A percentile compares a stretch with the other conserved stretches of the same genome.
phyloP scores from a whole-genome alignment of 257 asterid species.

The Penstemon newberryi region DNA sequence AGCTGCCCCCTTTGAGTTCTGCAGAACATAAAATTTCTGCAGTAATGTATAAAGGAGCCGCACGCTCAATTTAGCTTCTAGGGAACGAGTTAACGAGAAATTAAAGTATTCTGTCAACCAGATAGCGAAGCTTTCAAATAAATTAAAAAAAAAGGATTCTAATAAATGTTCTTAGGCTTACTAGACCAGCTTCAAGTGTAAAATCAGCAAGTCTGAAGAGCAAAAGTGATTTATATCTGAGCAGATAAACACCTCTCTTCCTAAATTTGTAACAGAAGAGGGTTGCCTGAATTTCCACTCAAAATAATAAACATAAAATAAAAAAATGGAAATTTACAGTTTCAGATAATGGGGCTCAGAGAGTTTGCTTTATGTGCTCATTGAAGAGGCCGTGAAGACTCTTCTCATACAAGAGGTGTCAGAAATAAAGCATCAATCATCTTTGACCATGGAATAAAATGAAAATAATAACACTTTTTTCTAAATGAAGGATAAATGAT shows the following conservation, averaged over 20 bases:
- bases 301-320: neutral
- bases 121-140: slow-evolving; percentile 56
- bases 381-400: slow-evolving; percentile 44
- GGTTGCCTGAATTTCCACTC: slow-evolving; percentile 85
- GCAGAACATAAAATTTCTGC: slow-evolving; percentile 21
- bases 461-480: neutral
- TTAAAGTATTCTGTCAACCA: slow-evolving; percentile 45
- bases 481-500: too few species aligned
- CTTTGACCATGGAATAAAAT: slow-evolving; percentile 21
- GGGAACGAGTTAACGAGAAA: slow-evolving; percentile 74
- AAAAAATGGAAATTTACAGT: neutral
- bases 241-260: slow-evolving; percentile 68
- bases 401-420: slow-evolving; percentile 98
- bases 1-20: slow-evolving; percentile 42
- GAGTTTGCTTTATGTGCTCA: slow-evolving; percentile 81
- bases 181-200: slow-evolving; percentile 72
- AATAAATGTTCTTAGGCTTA: slow-evolving; percentile 52
- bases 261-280: slow-evolving; percentile 31
- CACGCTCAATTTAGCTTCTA: slow-evolving; percentile 61
- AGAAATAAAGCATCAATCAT: slow-evolving; percentile 68
- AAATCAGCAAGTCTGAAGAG: slow-evolving; percentile 82
- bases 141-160: neutral
- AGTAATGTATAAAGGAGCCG: slow-evolving; percentile 28
- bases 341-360: slow-evolving; percentile 42
- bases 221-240: slow-evolving; percentile 49